Conservation (phyloP, 441 rosid genomes). For the Erysimum cheiri region DNA sequence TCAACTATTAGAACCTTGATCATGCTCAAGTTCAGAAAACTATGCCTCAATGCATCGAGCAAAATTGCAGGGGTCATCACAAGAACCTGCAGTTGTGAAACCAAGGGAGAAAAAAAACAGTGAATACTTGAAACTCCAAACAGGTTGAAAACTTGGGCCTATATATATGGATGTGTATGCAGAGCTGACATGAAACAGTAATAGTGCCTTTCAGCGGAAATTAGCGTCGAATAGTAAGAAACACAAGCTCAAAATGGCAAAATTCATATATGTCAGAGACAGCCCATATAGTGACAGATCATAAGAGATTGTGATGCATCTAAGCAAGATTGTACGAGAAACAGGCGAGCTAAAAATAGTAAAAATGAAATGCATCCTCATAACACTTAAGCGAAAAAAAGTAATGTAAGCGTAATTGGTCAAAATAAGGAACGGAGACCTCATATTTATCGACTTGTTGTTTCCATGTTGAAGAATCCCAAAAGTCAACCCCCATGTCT, state of each 20-base stretch:
- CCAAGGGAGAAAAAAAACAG: not conserved
- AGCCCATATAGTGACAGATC: not conserved
- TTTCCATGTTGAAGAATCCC: constrained; percentile 68
- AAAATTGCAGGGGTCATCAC: constrained; percentile 96
- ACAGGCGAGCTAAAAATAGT: not conserved
- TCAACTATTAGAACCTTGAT: constrained; percentile 87
- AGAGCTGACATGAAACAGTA: constrained; percentile 4
- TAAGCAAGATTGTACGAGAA: not conserved
- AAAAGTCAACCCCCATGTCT: constrained; percentile 78
- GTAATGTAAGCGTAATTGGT: not conserved
- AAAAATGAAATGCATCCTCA: not conserved
- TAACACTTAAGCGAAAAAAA: not conserved
- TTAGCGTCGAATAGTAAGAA: not conserved
- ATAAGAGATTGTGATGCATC: not conserved
- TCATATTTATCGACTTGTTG: constrained; percentile 61
- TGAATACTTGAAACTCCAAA: constrained; percentile 23
- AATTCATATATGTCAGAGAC: constrained; percentile 4
- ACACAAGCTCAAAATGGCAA: not conserved
- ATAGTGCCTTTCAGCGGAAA: not conserved
- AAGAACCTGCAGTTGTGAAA: constrained; percentile 63
- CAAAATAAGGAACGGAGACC: constrained; percentile 49
- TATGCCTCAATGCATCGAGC: constrained; percentile 74
- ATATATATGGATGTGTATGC: not conserved
- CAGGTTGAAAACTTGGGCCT: not conserved
- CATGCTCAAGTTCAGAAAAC: constrained; percentile 60